These are phyloP conservation scores for Vitis riparia DNA, from an alignment of 164 flowering plant genomes.

Conservation along the genomic window DNA sequence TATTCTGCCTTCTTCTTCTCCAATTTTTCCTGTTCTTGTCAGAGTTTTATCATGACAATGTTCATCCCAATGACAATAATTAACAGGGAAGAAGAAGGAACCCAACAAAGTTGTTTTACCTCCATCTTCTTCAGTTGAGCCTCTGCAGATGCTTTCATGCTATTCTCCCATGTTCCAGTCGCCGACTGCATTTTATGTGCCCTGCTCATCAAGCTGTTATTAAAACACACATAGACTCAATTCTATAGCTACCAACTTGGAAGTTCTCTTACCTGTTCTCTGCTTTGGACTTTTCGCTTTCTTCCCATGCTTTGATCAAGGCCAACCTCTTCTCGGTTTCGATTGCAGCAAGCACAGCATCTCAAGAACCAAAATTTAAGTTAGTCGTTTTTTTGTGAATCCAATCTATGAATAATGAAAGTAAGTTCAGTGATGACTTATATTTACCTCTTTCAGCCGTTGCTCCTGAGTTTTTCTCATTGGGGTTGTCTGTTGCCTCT, in stretches of 20 bases:
- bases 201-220: slow-evolving; percentile 23
- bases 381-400: background rate
- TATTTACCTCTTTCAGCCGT: slow-evolving; percentile 12
- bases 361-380: slow-evolving; percentile 19
- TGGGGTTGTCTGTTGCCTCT: slow-evolving; percentile 7
- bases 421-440: background rate
- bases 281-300: slow-evolving; percentile 49
- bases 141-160: slow-evolving; percentile 47
- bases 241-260: too few species aligned
- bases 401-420: background rate
- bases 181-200: slow-evolving; percentile 44
- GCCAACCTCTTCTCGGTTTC: slow-evolving; percentile 47
- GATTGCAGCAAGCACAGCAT: slow-evolving; percentile 37
- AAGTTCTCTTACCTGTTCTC: slow-evolving; percentile 49
- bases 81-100: background rate
- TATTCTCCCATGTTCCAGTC: slow-evolving; percentile 52
- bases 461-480: slow-evolving; percentile 1
- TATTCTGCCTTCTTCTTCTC: slow-evolving; percentile 38
- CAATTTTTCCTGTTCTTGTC: slow-evolving; percentile 22
- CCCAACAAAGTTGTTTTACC: slow-evolving; percentile 25
- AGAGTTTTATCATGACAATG: background rate
- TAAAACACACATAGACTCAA: background rate
- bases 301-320: slow-evolving; percentile 65
- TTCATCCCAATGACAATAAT: background rate
- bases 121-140: slow-evolving; percentile 52